These are phyloP conservation scores for Eimeria praecox DNA, from an alignment of 169 alveolate genomes.

Conservation along the genomic window DNA sequence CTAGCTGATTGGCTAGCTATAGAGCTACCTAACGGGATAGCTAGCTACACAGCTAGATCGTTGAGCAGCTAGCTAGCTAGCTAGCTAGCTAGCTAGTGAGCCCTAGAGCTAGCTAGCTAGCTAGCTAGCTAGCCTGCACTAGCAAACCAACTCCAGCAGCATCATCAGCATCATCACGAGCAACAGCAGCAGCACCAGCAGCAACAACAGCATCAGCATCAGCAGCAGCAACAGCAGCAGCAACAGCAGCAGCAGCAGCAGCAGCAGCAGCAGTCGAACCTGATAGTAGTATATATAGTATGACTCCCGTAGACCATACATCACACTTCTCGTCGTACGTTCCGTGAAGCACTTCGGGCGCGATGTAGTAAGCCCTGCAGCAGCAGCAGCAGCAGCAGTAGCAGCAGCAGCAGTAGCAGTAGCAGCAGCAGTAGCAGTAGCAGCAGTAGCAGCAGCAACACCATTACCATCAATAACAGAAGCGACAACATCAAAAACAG, in stretches of 20 bases:
- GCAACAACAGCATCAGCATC: background rate
- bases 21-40: too few relatives aligned
- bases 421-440: constrained; percentile 60
- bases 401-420: constrained; percentile 10
- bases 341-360: constrained; percentile 95
- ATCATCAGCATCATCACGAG: background rate
- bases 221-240: background rate
- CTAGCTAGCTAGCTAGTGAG: too few relatives aligned
- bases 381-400: background rate
- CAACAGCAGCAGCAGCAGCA: background rate
- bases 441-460: background rate
- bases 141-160: background rate
- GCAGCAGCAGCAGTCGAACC: constrained; percentile 78
- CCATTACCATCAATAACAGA: too few relatives aligned
- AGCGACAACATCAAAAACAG: too few relatives aligned
- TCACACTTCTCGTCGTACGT: constrained; percentile 95
- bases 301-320: constrained; percentile 95
- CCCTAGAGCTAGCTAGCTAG: too few relatives aligned
- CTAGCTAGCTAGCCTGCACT: background rate
- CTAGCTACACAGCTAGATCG: background rate
- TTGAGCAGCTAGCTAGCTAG: background rate
- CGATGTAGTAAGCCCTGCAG: constrained; percentile 93
- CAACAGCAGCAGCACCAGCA: background rate
- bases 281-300: constrained; percentile 92
- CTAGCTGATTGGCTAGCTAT: too few relatives aligned